Evolutionary conservation across 257 asterid species (phyloP).

Genomic region (Solanum paucissectum): DNA sequence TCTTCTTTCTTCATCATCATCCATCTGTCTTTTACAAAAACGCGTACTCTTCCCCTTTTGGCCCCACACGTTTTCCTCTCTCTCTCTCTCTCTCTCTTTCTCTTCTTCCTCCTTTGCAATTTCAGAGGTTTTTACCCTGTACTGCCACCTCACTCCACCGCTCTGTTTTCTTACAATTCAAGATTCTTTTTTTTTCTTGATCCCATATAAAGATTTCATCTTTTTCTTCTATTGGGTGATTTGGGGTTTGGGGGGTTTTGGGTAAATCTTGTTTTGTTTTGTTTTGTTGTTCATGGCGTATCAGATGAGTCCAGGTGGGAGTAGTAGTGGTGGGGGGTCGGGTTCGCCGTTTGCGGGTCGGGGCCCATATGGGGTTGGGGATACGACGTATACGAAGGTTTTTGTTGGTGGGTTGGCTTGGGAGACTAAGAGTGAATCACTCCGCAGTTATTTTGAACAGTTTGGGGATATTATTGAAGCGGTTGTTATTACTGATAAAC

Average conservation of each 20-base stretch:
- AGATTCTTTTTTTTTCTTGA: not conserved
- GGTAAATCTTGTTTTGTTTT: not conserved
- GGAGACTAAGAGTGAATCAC: slow-evolving; percentile 24
- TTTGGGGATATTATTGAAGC: slow-evolving; percentile 37
- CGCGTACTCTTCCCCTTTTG: not conserved
- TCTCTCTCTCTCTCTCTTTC: not conserved
- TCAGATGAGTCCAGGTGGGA: slow-evolving; percentile 2
- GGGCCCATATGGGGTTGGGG: slow-evolving; percentile 6
- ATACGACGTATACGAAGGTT: slow-evolving; percentile 18
- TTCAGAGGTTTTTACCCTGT: not conserved
- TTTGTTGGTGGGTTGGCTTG: slow-evolving; percentile 36
- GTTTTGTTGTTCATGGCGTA: not conserved
- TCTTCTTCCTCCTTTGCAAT: not conserved
- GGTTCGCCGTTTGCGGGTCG: not conserved
- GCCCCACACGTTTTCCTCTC: not conserved
- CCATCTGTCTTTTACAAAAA: not conserved
- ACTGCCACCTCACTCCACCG: not conserved
- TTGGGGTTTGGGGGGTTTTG: not conserved
- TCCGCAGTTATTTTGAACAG: slow-evolving; percentile 21
- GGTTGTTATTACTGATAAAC: slow-evolving; percentile 27
- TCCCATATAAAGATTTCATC: not conserved
- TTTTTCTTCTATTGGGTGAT: not conserved
- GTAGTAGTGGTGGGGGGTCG: not conserved
- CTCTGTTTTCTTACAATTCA: not conserved
- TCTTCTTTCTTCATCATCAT: not conserved